Evolutionary conservation across 192 early-diverging fungal species (phyloP).

Genomic region (Backusella australiensis): DNA sequence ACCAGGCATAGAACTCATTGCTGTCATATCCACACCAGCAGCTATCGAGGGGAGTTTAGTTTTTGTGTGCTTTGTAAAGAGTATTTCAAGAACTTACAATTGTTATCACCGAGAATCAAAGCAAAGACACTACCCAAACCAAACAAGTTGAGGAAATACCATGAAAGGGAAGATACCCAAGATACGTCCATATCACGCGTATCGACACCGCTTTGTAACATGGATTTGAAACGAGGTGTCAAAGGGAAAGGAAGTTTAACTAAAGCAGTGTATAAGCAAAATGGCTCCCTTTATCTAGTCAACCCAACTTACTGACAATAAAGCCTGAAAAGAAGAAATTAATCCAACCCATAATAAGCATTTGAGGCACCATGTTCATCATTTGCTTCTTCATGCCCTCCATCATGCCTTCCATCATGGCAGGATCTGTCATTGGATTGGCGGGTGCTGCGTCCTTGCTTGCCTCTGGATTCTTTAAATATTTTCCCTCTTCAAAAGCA

Average conservation of each 20-base stretch:
- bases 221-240: conserved; percentile 94
- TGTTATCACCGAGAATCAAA: conserved; percentile 88
- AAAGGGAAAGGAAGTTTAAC: conserved; percentile 97
- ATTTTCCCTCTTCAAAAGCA: conserved; percentile 80
- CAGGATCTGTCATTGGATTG: conserved; percentile 92
- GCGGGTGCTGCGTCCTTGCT: conserved; percentile 51
- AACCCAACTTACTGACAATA: conserved; percentile 72
- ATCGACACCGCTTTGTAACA: conserved; percentile 95
- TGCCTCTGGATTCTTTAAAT: conserved; percentile 81
- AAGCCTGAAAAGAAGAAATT: conserved; percentile 99
- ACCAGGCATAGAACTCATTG: conserved; percentile 84
- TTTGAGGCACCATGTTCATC: conserved; percentile 97
- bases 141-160: conserved; percentile 99
- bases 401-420: conserved; percentile 95
- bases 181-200: conserved; percentile 96
- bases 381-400: conserved; percentile 98
- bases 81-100: conserved; percentile 49
- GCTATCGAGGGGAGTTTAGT: not conserved
- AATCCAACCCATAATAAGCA: conserved; percentile 98
- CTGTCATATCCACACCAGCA: conserved; percentile 90
- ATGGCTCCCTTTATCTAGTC: not conserved
- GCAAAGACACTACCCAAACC: conserved; percentile 90
- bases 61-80: not conserved
- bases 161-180: conserved; percentile 96
- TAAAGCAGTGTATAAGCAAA: conserved; percentile 25